These are phyloP conservation scores for Paraglomus occultum DNA, from an alignment of 192 early-diverging fungal genomes.

Conservation along the genomic window DNA sequence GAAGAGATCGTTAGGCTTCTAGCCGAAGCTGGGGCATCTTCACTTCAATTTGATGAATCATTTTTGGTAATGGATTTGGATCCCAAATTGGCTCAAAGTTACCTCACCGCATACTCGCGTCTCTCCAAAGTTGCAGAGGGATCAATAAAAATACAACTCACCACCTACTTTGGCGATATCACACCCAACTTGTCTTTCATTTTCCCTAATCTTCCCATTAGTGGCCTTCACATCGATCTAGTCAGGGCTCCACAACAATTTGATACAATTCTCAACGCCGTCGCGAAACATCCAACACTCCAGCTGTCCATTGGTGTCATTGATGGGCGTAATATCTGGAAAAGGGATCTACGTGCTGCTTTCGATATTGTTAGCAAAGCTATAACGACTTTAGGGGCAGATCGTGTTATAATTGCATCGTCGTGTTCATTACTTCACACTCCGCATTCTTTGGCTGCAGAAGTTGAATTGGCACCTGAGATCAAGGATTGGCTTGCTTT, in stretches of 20 bases:
- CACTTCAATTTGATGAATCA: conserved; percentile 87
- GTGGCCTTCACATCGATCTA: conserved; percentile 89
- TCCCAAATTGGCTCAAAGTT: conserved; percentile 50
- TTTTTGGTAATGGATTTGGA: conserved; percentile 65
- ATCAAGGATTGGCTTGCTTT: conserved; percentile 92
- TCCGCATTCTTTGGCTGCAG: conserved; percentile 81
- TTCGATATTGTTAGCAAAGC: conserved; percentile 67
- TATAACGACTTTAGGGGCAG: conserved; percentile 62
- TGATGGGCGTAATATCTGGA: conserved; percentile 99
- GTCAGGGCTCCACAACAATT: conserved; percentile 81
- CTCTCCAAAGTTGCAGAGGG: conserved; percentile 50
- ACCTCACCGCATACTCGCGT: conserved; percentile 60
- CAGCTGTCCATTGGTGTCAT: conserved; percentile 92
- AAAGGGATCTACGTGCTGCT: conserved; percentile 76
- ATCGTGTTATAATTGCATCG: conserved; percentile 80
- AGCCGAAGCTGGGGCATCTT: conserved; percentile 71
- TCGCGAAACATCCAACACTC: conserved; percentile 59
- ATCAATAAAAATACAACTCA: conserved; percentile 75
- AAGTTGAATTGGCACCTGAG: conserved; percentile 76
- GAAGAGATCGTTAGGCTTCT: conserved; percentile 72
- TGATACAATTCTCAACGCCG: conserved; percentile 61
- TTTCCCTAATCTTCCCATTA: conserved; percentile 71
- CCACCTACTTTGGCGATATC: conserved; percentile 93
- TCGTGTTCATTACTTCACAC: conserved; percentile 93
- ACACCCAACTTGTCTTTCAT: conserved; percentile 70